Evolutionary conservation across 306 rosid genomes (phyloP), one percentile per base, ranked within the genome.

Genomic region (Castanopsis chinensis): DNA sequence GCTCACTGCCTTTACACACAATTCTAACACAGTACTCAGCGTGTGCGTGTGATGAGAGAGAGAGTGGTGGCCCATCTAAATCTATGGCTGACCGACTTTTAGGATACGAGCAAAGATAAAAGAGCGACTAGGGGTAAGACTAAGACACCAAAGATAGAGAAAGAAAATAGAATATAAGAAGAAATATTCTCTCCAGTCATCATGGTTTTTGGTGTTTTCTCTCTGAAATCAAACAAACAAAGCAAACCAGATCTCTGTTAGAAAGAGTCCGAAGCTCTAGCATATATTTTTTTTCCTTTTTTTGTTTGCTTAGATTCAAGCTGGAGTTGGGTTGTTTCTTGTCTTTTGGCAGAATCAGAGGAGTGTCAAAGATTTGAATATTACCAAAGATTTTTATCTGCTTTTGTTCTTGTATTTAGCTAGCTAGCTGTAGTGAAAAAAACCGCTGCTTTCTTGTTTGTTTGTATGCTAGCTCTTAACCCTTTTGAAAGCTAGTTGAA

Each of bases 51-150:
- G 83, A 80, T 49, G 78, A 69, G 78, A 72, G 76, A 83, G 41
- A 33, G 63, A 12, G 78, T 80, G 89, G 92, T 89, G 95, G 92
- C 78, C 94, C 94, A 90, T 74, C 73, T 82, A 78, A 83, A 89
- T 87, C 86, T 80, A 83, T 86, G 94, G 96, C 89, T 86, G 93
- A 90, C 88, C 84, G 81, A 84, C 81, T 80, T 84, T 86, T 88
- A 81, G 84, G 89, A 77, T 80, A 58, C 71, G 81, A 81, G 86
- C 79, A 82, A 80, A 80, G 83, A 88, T 72, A 86, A 84, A 82
- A 88, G 82, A 88, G 76, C 78, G 85, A 80, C 84, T 82, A 51
- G 33, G 83, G 83, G 69, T 73, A 75, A 73, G 69, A 78, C 78
- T 73, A 52, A 14, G 82, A 88, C 83, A 71, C 63, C 59, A 43